Conservation (phyloP, 2,329 filamentous ascomycete species). For the Lecanicillium sp. region DNA sequence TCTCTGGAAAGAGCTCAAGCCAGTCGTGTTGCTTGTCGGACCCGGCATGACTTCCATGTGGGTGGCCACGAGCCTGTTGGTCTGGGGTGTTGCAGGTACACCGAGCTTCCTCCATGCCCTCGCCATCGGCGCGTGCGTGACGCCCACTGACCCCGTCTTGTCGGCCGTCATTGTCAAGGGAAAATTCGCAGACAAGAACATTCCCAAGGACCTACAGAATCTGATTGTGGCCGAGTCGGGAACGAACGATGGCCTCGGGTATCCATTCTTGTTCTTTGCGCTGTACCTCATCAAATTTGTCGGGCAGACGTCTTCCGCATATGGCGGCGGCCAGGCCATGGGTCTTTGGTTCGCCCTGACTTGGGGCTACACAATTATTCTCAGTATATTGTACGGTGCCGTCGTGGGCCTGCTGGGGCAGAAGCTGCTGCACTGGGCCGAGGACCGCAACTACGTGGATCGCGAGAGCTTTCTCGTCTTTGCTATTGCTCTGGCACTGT, state of each 20-base stretch:
- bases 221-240: conserved; percentile 79
- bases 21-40: conserved; percentile 66
- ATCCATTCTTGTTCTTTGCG: conserved; percentile 80
- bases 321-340: conserved; percentile 60
- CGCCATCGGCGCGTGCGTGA: conserved; percentile 78
- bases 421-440: conserved; percentile 75
- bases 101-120: conserved; percentile 71
- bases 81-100: conserved; percentile 69
- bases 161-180: conserved; percentile 90
- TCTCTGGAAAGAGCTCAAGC: conserved; percentile 69
- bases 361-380: conserved; percentile 72
- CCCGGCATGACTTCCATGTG: conserved; percentile 86
- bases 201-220: conserved; percentile 72
- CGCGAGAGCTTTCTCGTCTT: conserved; percentile 84
- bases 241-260: conserved; percentile 82
- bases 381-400: conserved; percentile 72
- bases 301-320: conserved; percentile 48
- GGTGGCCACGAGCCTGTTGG: conserved; percentile 68
- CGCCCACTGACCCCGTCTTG: conserved; percentile 81
- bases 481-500: conserved; percentile 75
- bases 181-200: conserved; percentile 85
- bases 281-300: conserved; percentile 76
- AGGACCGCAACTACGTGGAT: conserved; percentile 74
- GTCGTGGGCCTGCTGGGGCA: conserved; percentile 75
- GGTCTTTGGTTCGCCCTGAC: conserved; percentile 80